Percentiles rank a stretch among this genome's conserved stretches.
phyloP scores from a whole-genome alignment of 768 basidiomycete genomes.

The Tephrocybe sp. region DNA sequence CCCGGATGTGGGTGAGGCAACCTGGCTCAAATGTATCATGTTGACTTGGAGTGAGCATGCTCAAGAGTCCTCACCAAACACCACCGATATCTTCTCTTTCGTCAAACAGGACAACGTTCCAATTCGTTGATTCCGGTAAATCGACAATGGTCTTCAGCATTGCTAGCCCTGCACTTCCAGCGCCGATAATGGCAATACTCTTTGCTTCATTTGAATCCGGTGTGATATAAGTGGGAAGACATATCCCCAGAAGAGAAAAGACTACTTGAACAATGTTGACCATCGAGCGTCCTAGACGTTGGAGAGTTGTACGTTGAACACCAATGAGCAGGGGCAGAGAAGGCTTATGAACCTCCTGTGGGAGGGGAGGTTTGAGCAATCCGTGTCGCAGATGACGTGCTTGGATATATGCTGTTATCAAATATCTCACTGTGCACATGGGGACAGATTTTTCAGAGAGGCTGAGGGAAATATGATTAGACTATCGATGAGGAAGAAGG shows the following conservation, averaged over 20 bases:
- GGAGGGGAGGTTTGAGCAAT: conserved; percentile 16
- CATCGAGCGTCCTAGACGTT: conserved; percentile 14
- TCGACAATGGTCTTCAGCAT: conserved; percentile 50
- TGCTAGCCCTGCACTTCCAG: conserved; percentile 56
- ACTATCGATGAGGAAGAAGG: not conserved
- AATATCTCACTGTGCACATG: conserved; percentile 6
- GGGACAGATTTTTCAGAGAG: conserved; percentile 4
- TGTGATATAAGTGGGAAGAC: not conserved
- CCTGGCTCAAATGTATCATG: conserved; percentile 20
- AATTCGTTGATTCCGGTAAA: conserved; percentile 40
- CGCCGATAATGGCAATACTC: conserved; percentile 58
- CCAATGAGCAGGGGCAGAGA: not conserved
- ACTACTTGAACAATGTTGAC: conserved; percentile 24
- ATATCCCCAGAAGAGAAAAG: conserved; percentile 18
- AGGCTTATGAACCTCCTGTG: conserved; percentile 6
- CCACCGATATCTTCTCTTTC: conserved; percentile 54
- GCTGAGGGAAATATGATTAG: not conserved
- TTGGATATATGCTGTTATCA: conserved; percentile 5
- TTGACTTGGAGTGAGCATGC: not conserved
- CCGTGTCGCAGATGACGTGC: conserved; percentile 23
- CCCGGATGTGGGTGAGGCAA: conserved; percentile 29
- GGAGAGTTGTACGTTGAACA: not conserved
- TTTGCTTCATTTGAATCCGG: conserved; percentile 27
- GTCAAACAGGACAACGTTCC: conserved; percentile 56
- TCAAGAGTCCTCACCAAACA: conserved; percentile 41